Conservation (phyloP, 805 yeast species). For the Wickerhamiella sergipiensis region DNA sequence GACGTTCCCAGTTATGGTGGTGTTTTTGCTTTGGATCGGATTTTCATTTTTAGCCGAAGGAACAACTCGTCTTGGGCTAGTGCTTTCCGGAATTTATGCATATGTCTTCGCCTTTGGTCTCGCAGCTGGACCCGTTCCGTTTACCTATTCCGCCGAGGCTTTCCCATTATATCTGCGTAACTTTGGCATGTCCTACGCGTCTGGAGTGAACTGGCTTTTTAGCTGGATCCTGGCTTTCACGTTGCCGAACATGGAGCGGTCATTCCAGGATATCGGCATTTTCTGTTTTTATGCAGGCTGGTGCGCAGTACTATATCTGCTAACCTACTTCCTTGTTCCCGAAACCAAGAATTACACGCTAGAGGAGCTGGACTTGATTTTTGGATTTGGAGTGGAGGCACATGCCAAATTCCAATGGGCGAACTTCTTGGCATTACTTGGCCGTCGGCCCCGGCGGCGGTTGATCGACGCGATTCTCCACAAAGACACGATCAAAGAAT, state of each 20-base stretch:
- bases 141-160: conserved; percentile 68
- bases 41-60: conserved; percentile 52
- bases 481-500: not conserved
- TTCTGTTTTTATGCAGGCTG: conserved; percentile 27
- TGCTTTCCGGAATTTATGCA: conserved; percentile 60
- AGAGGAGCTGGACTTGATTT: conserved; percentile 57
- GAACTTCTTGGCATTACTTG: not conserved
- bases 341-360: conserved; percentile 60
- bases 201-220: conserved; percentile 42
- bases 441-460: not conserved
- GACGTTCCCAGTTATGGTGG: conserved; percentile 48
- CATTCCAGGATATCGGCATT: conserved; percentile 54
- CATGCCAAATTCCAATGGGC: conserved; percentile 2
- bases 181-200: conserved; percentile 33
- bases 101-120: conserved; percentile 63
- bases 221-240: conserved; percentile 46
- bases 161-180: conserved; percentile 18
- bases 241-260: conserved; percentile 50
- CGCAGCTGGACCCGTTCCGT: conserved; percentile 85
- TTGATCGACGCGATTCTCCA: not conserved
- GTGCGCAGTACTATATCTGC: conserved; percentile 1
- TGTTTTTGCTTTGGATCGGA: conserved; percentile 36
- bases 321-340: conserved; percentile 40
- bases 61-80: conserved; percentile 43
- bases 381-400: conserved; percentile 28